Percentiles rank a stretch among this genome's conserved stretches.
Conservation (phyloP, 2,329 filamentous ascomycete genomes). For the Ceratocystiopsis minuta region DNA sequence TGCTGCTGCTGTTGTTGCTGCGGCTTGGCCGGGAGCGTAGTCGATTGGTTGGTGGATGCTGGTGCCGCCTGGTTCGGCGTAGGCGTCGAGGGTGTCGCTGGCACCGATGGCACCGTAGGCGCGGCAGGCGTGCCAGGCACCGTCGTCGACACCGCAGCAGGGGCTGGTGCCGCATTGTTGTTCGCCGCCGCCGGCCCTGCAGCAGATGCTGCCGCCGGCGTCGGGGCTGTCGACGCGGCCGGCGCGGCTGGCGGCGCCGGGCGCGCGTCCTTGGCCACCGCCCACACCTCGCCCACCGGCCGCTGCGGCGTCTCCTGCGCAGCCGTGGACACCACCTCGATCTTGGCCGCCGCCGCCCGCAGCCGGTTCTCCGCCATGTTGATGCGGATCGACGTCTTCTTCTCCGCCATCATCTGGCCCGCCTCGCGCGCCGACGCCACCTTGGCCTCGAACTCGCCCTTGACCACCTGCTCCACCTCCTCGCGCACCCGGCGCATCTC, state of each 20-base stretch:
- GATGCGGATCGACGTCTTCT: slow-evolving; percentile 55
- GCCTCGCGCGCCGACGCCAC: slow-evolving; percentile 37
- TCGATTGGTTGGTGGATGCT: not conserved
- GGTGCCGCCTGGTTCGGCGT: too few relatives aligned
- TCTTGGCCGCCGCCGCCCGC: slow-evolving; percentile 47
- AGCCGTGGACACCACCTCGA: slow-evolving; percentile 63
- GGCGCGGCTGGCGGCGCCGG: slow-evolving; percentile 15
- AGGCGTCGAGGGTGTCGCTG: not conserved
- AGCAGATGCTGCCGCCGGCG: slow-evolving; percentile 1
- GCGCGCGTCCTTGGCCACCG: slow-evolving; percentile 52
- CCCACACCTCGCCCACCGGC: slow-evolving; percentile 75
- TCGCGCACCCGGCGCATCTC: slow-evolving; percentile 43
- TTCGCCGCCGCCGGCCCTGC: slow-evolving; percentile 1
- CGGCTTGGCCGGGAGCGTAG: not conserved
- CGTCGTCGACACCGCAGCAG: not conserved
- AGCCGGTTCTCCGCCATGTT: slow-evolving; percentile 62
- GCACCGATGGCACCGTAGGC: not conserved
- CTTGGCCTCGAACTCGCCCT: slow-evolving; percentile 34
- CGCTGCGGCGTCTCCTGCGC: slow-evolving; percentile 71
- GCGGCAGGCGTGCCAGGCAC: not conserved
- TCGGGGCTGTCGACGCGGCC: slow-evolving; percentile 6
- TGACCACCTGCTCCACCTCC: slow-evolving; percentile 29
- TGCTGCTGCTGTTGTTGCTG: not conserved
- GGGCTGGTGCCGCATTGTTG: not conserved
- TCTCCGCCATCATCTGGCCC: slow-evolving; percentile 54